Evolutionary conservation across 768 basidiomycete species (phyloP), one percentile per base, ranked within the genome.

Genomic region (Suillus paluster): DNA sequence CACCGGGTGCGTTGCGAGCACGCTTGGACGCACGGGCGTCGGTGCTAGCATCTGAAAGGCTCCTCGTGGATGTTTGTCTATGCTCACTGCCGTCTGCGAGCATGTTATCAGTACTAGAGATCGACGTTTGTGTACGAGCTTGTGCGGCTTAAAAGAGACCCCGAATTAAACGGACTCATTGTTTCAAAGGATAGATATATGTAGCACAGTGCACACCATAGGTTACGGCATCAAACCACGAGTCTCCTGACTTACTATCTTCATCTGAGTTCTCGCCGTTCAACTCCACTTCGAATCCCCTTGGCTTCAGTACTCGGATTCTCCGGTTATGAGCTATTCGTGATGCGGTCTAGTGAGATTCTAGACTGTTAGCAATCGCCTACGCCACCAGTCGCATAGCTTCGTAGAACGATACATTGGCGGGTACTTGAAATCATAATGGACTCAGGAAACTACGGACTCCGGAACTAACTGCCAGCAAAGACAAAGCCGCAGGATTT

Each of bases 11-110:
- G 66, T 82, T 83, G 49, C 84, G 74, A 61, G 80, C 70, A 49
- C 84, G 79, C 74, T 86, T 86, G 68, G 74, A 71, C 14, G 80
- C 81, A 59, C 82, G 72, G 44, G 71, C 67, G 58, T 72, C 60
- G 19, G 63, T 50, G 27, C 46, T 44, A 46, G 64, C 50, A n/a
- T 67, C 65, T 21, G 61, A 42, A 46, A 61, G 62, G 39, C 56
- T 46, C 17, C 39, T 55, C 17, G 36, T 27, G 6, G 54, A 11
- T 7, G 54, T 12, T 25, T 38, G 38, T 27, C 54, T 55, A 25
- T 27, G 25, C 6, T 55, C 30, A 21, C 17, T 50, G 36, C 6
- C 8, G 49, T 34, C 62, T 44, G 49, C 27, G 41, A 71, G 69
- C 70, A 70, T 68, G 63, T 25, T 66, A 70, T 71, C 68, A 67